A percentile compares a stretch with the other conserved stretches of the same genome.
phyloP scores from a whole-genome alignment of 148 eudicot genomes.

The Mesembryanthemum crystallinum region DNA sequence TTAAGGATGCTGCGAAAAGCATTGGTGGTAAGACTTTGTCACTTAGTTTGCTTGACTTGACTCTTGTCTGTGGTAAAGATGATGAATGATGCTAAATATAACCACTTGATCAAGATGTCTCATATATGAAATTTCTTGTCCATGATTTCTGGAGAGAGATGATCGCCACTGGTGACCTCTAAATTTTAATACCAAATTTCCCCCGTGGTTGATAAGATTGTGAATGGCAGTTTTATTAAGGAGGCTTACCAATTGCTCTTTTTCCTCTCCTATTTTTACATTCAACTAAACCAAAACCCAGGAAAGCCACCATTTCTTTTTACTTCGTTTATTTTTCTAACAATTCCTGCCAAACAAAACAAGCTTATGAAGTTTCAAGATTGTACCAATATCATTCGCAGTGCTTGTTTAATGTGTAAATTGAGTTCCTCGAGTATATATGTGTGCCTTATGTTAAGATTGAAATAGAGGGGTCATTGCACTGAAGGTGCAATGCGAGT shows the following conservation, averaged over 20 bases:
- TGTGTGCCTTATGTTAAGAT: no score
- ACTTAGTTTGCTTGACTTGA: not conserved
- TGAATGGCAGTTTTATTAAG: no score
- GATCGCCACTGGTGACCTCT: not conserved
- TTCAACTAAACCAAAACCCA: not conserved
- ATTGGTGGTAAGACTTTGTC: constrained; percentile 65
- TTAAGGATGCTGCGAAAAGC: constrained; percentile 93
- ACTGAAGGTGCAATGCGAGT: not conserved
- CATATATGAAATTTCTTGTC: not conserved
- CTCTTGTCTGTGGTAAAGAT: not conserved
- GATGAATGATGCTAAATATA: not conserved
- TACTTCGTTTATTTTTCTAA: not conserved
- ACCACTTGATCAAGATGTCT: not conserved
- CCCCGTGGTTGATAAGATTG: no score
- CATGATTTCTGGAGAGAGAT: not conserved
- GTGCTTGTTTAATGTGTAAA: not conserved
- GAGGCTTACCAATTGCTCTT: not conserved
- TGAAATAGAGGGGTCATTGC: not conserved
- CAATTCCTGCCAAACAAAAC: not conserved
- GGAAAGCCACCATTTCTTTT: no score
- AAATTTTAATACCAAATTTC: not conserved
- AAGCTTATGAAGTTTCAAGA: not conserved
- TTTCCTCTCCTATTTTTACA: not conserved
- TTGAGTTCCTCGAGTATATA: no score
- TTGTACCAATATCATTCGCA: not conserved